Percentiles rank a stretch among this genome's conserved stretches.
These are phyloP conservation scores for Haplosporangium sp. DNA, from an alignment of 371 early-diverging fungal genomes.

Conservation along the genomic window DNA sequence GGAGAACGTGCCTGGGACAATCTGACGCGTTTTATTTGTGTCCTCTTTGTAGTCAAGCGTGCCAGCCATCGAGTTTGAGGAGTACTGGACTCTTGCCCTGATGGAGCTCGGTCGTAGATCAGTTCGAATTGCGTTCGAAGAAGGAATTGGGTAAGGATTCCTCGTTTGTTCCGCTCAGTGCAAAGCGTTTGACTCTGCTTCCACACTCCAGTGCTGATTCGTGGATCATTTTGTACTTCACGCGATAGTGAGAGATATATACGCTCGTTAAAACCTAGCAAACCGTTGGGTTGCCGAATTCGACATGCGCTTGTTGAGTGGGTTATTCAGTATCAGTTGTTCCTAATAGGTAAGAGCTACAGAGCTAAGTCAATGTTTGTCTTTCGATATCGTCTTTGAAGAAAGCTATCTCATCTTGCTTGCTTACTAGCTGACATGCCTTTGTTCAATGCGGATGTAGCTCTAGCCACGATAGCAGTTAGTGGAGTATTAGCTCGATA, in stretches of 20 bases:
- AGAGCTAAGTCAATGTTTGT: not conserved
- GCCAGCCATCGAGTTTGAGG: slow-evolving; percentile 13
- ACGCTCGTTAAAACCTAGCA: slow-evolving; percentile 25
- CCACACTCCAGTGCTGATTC: no score
- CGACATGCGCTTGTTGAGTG: slow-evolving; percentile 25
- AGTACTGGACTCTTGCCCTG: slow-evolving; percentile 32
- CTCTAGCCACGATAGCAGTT: no score
- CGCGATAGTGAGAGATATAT: slow-evolving; percentile 6
- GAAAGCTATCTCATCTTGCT: not conserved
- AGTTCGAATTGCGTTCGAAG: slow-evolving; percentile 9
- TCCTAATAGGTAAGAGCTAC: slow-evolving; percentile 7
- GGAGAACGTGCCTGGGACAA: no score
- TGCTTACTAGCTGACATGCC: not conserved
- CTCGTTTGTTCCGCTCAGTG: no score
- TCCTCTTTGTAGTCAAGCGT: slow-evolving; percentile 13
- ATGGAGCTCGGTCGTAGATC: slow-evolving; percentile 16
- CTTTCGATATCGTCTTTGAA: not conserved
- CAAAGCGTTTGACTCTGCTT: no score
- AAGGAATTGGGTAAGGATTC: not conserved
- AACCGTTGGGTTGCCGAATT: slow-evolving; percentile 16
- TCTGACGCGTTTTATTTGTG: no score
- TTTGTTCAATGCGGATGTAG: no score
- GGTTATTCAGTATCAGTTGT: slow-evolving; percentile 6
- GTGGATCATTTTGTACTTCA: not conserved
- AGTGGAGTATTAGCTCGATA: slow-evolving; percentile 1